phyloP scores from a whole-genome alignment of 495 filamentous ascomycete species.

The Aspergillus steynii region DNA sequence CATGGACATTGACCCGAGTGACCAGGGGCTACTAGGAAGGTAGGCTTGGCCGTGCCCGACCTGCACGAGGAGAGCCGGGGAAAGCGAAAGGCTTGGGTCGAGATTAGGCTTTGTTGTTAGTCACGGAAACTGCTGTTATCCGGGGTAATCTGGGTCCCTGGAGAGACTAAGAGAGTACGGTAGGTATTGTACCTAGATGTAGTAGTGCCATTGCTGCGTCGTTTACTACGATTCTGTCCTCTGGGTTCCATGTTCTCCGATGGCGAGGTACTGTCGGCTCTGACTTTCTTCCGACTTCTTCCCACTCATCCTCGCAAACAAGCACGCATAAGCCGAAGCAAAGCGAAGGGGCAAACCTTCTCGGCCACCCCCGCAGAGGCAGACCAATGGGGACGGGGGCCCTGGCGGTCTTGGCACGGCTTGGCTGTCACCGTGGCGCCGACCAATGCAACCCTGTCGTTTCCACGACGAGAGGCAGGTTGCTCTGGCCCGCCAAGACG shows the following conservation, averaged over 20 bases:
- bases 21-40: no score
- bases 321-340: conserved; percentile 7
- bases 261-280: no score
- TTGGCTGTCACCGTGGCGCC: conserved; percentile 8
- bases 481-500: background rate
- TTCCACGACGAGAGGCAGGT: background rate
- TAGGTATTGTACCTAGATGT: no score
- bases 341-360: conserved; percentile 6
- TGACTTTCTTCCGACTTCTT: background rate
- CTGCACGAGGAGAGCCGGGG: background rate
- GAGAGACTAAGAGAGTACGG: no score
- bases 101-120: conserved; percentile 10
- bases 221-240: no score
- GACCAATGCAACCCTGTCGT: background rate
- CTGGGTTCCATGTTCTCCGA: no score
- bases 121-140: conserved; percentile 4
- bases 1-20: no score
- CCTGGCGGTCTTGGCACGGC: conserved; percentile 8
- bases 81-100: conserved; percentile 4
- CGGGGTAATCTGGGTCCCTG: background rate
- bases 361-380: background rate
- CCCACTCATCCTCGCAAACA: background rate
- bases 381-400: background rate
- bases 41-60: conserved; percentile 3
- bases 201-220: no score